Base-by-base conservation (phyloP, 805 yeast genomes). In the Maudiozyma turicensis region DNA sequence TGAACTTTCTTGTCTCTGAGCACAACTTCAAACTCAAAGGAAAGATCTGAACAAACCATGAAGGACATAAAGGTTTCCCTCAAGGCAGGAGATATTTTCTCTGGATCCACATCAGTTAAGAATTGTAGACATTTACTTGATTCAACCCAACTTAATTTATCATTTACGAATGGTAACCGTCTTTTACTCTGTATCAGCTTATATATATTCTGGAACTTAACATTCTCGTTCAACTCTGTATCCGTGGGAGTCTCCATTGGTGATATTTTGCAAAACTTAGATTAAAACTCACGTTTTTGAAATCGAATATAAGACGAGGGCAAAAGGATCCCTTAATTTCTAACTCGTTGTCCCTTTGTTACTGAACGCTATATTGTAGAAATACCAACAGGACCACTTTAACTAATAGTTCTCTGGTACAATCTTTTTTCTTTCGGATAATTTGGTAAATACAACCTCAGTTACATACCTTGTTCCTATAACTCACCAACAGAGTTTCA, bases 11-110 rank as follows among this genome's bases (percentile, higher is more conserved):
- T 14, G 37, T 55, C 47, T 20, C 30, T 43, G 3, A 52, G 33
- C 8, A 47, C 53, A 8, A 46, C 41, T 10, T 46, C 32, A 43
- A 52, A 49, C 10, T 55, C 47, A 10, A 52, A 43, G 10, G 49
- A 47, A 9, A 44, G 46, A 31, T 56, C 54, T 44, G 57, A 58
- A 33, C 40, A 44, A 20, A 48, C 20, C 5, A 55, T 42, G 32
- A 55, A 58, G 6, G 47, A 46, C 6, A 46, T 48, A 29, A 56
- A 44, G 11, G 51, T n/a, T 3, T 34, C 33, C 26, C 13, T 26
- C 28, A 35, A 34, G 13, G 33, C 6, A 13, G 32, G 15, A 6
- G 33, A 13, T 13, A 29, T 9, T 29, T 40, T 40, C 11, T 40
- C 43, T 6, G 33, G 33, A 5, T 38, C 20, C 5, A 30, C 10